These are phyloP conservation scores for Calonectria crousiana DNA, from an alignment of 2,329 filamentous ascomycete species.

Conservation along the genomic window DNA sequence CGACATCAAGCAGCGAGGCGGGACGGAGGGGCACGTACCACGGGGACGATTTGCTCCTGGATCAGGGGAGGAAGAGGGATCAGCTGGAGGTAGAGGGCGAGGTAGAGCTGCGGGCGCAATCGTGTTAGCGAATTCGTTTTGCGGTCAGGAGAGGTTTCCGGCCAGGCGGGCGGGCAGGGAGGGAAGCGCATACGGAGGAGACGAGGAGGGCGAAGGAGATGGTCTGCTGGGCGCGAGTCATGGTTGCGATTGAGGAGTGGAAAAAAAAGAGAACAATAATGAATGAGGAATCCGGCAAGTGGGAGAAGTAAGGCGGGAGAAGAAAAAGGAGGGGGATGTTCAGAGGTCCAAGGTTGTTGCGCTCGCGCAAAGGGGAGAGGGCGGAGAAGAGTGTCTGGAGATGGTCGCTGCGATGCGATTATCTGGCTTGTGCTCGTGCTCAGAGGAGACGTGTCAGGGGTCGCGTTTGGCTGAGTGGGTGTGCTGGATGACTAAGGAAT, in stretches of 20 bases:
- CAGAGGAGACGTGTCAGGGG: constrained; percentile 46
- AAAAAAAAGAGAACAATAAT: not conserved
- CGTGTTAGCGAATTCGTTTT: constrained; percentile 30
- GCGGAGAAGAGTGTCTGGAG: not conserved
- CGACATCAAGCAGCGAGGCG: not conserved
- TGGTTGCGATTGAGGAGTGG: constrained; percentile 57
- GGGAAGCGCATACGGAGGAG: constrained; percentile 76
- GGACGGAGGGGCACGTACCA: constrained; percentile 70
- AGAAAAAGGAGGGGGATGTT: not conserved
- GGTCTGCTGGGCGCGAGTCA: constrained; percentile 96
- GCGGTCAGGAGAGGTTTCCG: not conserved
- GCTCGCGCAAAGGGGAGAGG: constrained; percentile 11
- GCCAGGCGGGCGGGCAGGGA: too few species aligned
- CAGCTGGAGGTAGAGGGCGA: constrained; percentile 85
- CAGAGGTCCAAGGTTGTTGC: not conserved
- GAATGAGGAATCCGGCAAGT: not conserved
- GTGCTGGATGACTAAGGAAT: constrained; percentile 33
- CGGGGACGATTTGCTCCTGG: constrained; percentile 87
- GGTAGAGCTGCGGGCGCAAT: constrained; percentile 80
- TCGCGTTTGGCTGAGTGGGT: constrained; percentile 27
- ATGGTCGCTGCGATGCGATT: constrained; percentile 29
- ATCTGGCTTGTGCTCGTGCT: constrained; percentile 27
- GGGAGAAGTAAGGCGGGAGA: constrained; percentile 21
- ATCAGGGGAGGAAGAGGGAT: constrained; percentile 83
- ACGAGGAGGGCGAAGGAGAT: constrained; percentile 89